Conservation (phyloP, 2,329 filamentous ascomycete genomes). For the Thielaviopsis euricoi region DNA sequence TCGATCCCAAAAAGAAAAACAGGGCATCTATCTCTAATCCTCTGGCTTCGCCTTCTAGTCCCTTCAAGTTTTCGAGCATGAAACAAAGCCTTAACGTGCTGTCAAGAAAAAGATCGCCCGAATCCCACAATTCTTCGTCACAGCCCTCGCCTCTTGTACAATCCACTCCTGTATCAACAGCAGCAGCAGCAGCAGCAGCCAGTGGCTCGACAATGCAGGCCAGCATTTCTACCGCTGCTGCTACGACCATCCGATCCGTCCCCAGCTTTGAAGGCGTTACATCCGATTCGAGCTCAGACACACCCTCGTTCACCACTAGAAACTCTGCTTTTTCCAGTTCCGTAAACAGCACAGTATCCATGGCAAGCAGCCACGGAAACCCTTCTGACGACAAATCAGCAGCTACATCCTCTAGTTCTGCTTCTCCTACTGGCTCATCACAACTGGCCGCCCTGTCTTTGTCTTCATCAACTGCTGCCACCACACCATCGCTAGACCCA, state of each 20-base stretch:
- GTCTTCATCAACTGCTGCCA: neutral
- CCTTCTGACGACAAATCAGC: conserved; percentile 13
- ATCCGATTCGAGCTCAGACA: conserved; percentile 27
- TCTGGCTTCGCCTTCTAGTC: conserved; percentile 22
- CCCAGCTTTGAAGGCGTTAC: conserved; percentile 34
- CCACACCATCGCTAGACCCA: neutral
- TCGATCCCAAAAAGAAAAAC: neutral
- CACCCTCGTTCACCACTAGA: conserved; percentile 19
- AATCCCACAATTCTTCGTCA: conserved; percentile 6
- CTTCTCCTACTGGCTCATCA: neutral
- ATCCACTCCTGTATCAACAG: neutral
- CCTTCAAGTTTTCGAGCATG: conserved; percentile 23
- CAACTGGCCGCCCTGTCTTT: neutral
- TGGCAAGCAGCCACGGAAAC: conserved; percentile 20
- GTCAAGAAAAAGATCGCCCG: conserved; percentile 16
- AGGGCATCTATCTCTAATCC: neutral
- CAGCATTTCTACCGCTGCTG: conserved; percentile 14
- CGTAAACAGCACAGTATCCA: conserved; percentile 35
- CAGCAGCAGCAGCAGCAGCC: neutral
- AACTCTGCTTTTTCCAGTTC: conserved; percentile 40
- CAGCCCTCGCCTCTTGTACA: conserved; percentile 16
- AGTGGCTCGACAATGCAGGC: conserved; percentile 13
- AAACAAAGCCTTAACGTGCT: conserved; percentile 18
- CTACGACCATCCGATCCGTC: conserved; percentile 39
- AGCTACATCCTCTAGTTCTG: neutral